Percentiles rank a stretch among this genome's conserved stretches.
These are phyloP conservation scores for Fraxinus sp. DNA, from an alignment of 305 asterid species.

Conservation along the genomic window DNA sequence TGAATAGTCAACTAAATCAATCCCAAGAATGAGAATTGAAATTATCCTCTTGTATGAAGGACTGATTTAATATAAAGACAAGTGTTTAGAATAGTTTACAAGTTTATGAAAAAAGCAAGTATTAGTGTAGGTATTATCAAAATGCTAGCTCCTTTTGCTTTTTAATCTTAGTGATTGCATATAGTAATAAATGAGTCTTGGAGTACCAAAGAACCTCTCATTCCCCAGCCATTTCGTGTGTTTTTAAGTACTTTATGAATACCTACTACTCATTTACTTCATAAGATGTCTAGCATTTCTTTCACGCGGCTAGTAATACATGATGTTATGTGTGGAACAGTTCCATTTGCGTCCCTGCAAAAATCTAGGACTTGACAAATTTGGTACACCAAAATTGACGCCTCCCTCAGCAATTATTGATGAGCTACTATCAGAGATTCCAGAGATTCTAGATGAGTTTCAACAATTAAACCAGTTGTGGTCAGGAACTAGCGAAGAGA, in stretches of 20 bases:
- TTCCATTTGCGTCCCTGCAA: conserved; percentile 76
- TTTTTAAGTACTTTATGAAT: too few relatives aligned
- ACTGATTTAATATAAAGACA: not conserved
- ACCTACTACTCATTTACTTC: too few relatives aligned
- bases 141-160: not conserved
- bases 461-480: conserved; percentile 52
- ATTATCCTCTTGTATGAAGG: not conserved
- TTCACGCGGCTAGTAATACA: not conserved
- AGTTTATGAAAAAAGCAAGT: not conserved
- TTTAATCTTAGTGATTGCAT: not conserved
- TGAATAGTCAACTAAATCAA: not conserved
- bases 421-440: conserved; percentile 69
- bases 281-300: not conserved
- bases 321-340: conserved; percentile 35
- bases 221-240: too few relatives aligned
- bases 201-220: too few relatives aligned
- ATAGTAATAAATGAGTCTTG: not conserved
- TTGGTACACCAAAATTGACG: conserved; percentile 34
- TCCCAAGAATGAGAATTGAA: not conserved
- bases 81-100: not conserved
- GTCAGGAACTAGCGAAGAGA: conserved; percentile 29
- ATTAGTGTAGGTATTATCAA: not conserved
- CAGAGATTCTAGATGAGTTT: conserved; percentile 64
- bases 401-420: conserved; percentile 48
- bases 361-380: conserved; percentile 10